These are phyloP conservation scores for Macadamia integrifolia DNA, from an alignment of 164 flowering plant genomes.

Conservation along the genomic window DNA sequence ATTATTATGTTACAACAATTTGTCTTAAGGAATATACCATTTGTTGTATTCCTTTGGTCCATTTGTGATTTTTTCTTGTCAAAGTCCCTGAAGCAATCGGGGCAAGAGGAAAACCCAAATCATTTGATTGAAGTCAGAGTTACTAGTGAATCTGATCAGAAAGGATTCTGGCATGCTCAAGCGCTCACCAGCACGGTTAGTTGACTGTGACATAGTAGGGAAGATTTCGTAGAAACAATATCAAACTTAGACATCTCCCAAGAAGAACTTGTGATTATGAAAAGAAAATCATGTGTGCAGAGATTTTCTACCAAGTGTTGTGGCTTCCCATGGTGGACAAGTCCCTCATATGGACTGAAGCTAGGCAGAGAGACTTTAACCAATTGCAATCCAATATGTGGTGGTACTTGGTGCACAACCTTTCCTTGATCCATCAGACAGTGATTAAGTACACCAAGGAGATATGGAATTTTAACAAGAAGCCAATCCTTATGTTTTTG, in stretches of 20 bases:
- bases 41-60: no score
- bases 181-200: no score
- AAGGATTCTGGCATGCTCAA: no score
- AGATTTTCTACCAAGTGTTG: slow-evolving; percentile 43
- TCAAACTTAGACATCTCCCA: slow-evolving; percentile 47
- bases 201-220: no score
- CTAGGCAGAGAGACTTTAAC: slow-evolving; percentile 30
- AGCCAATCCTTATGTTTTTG: slow-evolving; percentile 30
- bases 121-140: no score
- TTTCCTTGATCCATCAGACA: slow-evolving; percentile 33
- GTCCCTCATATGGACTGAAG: slow-evolving; percentile 35
- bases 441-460: slow-evolving; percentile 25
- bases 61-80: no score
- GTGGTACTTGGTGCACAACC: slow-evolving; percentile 58
- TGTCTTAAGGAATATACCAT: no score
- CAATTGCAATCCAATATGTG: slow-evolving; percentile 35
- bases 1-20: no score
- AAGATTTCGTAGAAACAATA: no score
- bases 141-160: no score
- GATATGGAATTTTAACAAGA: slow-evolving; percentile 21
- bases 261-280: slow-evolving; percentile 54
- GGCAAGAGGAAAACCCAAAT: no score
- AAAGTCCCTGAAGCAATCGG: no score
- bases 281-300: slow-evolving; percentile 46
- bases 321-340: slow-evolving; percentile 75